Evolutionary conservation across 805 yeast species (phyloP), one percentile per base, ranked within the genome.

Genomic region (Lipomyces mesembrius): DNA sequence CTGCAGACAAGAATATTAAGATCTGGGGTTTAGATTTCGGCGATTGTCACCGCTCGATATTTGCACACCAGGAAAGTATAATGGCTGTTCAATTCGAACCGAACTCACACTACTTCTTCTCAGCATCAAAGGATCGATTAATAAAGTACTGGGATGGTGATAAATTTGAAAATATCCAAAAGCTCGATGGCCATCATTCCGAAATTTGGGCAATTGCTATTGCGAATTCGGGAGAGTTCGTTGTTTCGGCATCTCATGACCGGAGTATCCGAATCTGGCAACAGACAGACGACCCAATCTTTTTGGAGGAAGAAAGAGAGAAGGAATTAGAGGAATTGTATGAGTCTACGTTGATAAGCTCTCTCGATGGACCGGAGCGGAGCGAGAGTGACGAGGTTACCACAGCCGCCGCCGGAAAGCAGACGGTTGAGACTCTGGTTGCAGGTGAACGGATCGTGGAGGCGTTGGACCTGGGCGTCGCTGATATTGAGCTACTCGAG

Each of bases 1-100:
- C 98, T 0, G 99, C 99, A 0, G 99, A 95, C 79, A 95, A 95
- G 78, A 95, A 95, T 78, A 91, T 95, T 76, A 92, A 96, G 79
- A 90, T 95, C 65, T 95, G 99, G 99, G 99, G 99, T 61, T 81
- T 95, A 66, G 99, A 95, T 77, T 95, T 95, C 79, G 99, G 99
- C 79, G 99, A 95, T 79, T 95, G 99, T 82, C 99, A 95, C 78
- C 90, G 89, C 77, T 94, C 98, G 1, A 86, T 95, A 34, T 95
- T 95, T 77, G 99, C 96, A 0, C 99, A 95, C 77, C 97, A 92
- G 75, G 99, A 95, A 77, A 89, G 97, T 2, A 91, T 95, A 66
- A 91, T 94, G 97, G 83, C 84, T 70, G 97, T 94, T 37, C 84
- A 82, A 68, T 95, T 95, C 75, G 83, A 92, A 61, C 94, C 96